Base-by-base conservation (phyloP, 2,329 filamentous ascomycete species). In the Escovopsis sp. region DNA sequence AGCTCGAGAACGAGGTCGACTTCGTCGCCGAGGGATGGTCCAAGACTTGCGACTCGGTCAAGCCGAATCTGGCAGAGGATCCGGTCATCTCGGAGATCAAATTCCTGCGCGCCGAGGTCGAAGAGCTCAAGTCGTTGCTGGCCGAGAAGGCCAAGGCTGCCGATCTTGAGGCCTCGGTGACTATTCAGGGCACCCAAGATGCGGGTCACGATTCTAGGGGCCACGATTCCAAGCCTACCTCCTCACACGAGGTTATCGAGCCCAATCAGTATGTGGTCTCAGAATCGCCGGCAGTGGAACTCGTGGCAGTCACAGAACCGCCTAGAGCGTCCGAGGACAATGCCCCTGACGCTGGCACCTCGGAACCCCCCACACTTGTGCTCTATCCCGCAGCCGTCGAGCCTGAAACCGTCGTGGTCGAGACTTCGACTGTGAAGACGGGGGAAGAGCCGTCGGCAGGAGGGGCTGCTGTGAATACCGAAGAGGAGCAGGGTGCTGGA, bases 1-100 rank as follows among this genome's bases (percentile, higher is more conserved):
- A 94, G 59, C 68, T 89, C 56, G 63, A 69, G 8, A 68, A 68
- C 6, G 73, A 83, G 41, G 58, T 89, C 18, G 82, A 94, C 56
- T 84, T 93, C 54, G 85, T 94, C 54, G 69, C 74, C 1, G 84
- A 89, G 47, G 85, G 83, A 0, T 98, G 91, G 91, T 68, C 73
- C 33, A 86, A 91, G 68, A 80, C 73, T 43, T 87, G 94, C 3
- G 70, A 77, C 40, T 64, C 68, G n/a, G 81, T 76, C 19, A 84
- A 78, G 58, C 83, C 87, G 1, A 86, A 96, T 58, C 74, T 96
- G 4, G 82, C 86, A 52, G 75, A 81, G 30, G 86, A 95, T 48
- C 74, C 73, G 10, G 78, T 82, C 1, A 77, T 85, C n/a, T 48
- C 82, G 23, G 86, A 94, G 58, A 66, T 81, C 26, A 65, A 63